A percentile compares a stretch with the other conserved stretches of the same genome.
phyloP scores from a whole-genome alignment of 2,329 filamentous ascomycete species.

The Chrysoporthe deuterocubensis region DNA sequence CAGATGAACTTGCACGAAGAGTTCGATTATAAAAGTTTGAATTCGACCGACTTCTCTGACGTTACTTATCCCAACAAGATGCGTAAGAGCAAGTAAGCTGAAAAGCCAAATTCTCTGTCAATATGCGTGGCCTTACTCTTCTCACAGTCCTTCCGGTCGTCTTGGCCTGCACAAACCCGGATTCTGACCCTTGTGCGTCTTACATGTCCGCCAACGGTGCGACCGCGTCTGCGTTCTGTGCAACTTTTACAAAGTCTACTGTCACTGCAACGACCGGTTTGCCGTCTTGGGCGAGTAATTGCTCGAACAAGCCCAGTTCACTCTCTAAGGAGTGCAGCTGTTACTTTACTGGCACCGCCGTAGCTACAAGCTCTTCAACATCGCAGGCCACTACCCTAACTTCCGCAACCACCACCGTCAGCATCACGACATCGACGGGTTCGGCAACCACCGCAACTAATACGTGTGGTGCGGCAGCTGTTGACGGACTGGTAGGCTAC shows the following conservation, averaged over 20 bases:
- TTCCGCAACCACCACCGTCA: conserved; percentile 30
- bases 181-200: conserved; percentile 38
- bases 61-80: not conserved
- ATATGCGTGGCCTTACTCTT: conserved; percentile 31
- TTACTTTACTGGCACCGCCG: conserved; percentile 33
- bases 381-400: conserved; percentile 14
- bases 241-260: conserved; percentile 38
- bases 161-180: conserved; percentile 37
- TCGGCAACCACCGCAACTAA: conserved; percentile 16
- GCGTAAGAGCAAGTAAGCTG: not conserved
- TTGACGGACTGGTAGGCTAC: conserved; percentile 39
- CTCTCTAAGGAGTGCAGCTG: conserved; percentile 39
- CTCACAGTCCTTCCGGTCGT: conserved; percentile 33
- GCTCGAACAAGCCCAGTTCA: conserved; percentile 35
- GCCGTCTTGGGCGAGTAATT: conserved; percentile 34
- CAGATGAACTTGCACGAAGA: not conserved
- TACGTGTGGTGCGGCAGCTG: conserved; percentile 28
- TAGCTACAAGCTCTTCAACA: conserved; percentile 28
- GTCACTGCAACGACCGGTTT: conserved; percentile 35
- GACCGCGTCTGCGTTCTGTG: conserved; percentile 40
- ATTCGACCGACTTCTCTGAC: not conserved
- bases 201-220: conserved; percentile 39
- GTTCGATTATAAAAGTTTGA: not conserved
- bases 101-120: not conserved
- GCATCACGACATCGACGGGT: conserved; percentile 12